Evolutionary conservation across 768 basidiomycete genomes (phyloP).

Genomic region (Kwoniella newhampshirensis): DNA sequence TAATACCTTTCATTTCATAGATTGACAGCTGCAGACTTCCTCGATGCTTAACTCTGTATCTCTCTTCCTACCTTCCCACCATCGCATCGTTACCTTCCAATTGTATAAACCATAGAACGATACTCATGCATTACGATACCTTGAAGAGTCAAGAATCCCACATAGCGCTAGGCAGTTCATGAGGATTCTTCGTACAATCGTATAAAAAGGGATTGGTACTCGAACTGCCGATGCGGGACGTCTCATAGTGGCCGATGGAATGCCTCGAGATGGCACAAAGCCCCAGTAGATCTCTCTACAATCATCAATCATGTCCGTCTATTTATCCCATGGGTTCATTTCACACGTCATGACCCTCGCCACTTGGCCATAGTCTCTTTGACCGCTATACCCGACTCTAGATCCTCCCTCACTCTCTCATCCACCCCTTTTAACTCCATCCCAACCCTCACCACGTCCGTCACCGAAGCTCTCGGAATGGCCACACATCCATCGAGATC

Average conservation of each 20-base stretch:
- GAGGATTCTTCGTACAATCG: no score
- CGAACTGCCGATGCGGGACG: no score
- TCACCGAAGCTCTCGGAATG: slow-evolving; percentile 62
- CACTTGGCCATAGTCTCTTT: slow-evolving; percentile 75
- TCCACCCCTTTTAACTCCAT: slow-evolving; percentile 65
- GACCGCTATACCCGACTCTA: slow-evolving; percentile 70
- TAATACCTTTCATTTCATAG: slow-evolving; percentile 4
- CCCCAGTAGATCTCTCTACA: no score
- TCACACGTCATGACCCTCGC: slow-evolving; percentile 60
- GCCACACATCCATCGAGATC: slow-evolving; percentile 88
- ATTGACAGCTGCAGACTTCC: slow-evolving; percentile 41
- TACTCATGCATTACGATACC: slow-evolving; percentile 15
- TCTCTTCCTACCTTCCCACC: not conserved
- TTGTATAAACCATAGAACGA: not conserved
- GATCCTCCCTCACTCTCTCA: slow-evolving; percentile 69
- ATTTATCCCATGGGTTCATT: no score
- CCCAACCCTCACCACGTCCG: slow-evolving; percentile 64
- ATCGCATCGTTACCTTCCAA: no score
- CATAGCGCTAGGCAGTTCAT: no score
- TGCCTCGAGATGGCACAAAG: no score
- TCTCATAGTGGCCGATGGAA: no score
- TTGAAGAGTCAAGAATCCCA: not conserved
- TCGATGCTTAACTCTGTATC: slow-evolving; percentile 23
- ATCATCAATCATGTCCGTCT: no score
- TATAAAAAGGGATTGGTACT: no score